These are phyloP conservation scores for Fusarium devonianum DNA, from an alignment of 2,329 filamentous ascomycete species.

Conservation along the genomic window DNA sequence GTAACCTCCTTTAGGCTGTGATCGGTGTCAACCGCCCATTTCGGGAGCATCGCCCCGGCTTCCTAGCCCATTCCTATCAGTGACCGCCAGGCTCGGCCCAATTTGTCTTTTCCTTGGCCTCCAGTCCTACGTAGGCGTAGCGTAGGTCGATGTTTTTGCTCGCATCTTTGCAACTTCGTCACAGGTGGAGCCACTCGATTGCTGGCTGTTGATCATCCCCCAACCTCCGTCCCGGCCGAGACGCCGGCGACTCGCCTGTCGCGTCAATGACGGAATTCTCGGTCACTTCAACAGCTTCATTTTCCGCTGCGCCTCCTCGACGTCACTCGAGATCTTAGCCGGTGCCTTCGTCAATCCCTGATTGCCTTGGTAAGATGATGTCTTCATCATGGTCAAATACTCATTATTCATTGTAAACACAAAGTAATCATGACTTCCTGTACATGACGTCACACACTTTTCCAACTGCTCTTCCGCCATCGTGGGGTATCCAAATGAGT, in stretches of 20 bases:
- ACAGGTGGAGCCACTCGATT: slow-evolving; percentile 20
- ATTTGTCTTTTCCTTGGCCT: slow-evolving; percentile 6
- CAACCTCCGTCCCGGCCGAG: slow-evolving; percentile 8
- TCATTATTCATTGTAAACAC: slow-evolving; percentile 2
- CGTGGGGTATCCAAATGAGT: slow-evolving; percentile 6
- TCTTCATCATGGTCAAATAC: slow-evolving; percentile 10
- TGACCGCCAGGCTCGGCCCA: slow-evolving; percentile 7
- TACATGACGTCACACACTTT: slow-evolving; percentile 21
- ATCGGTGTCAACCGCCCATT: slow-evolving; percentile 1
- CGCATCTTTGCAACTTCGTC: slow-evolving; percentile 17
- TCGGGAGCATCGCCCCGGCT: slow-evolving; percentile 11
- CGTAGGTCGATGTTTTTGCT: too few species aligned
- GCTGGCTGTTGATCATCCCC: slow-evolving; percentile 16
- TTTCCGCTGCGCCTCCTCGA: slow-evolving; percentile 19
- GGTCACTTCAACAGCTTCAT: slow-evolving; percentile 10
- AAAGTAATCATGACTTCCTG: slow-evolving; percentile 9
- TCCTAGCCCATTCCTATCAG: slow-evolving; percentile 19
- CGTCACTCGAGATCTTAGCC: slow-evolving; percentile 11
- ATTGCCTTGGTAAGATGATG: slow-evolving; percentile 6
- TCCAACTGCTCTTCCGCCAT: not conserved
- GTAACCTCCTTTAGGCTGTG: not conserved
- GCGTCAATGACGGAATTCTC: slow-evolving; percentile 27
- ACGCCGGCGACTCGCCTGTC: not conserved
- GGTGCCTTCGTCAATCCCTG: not conserved
- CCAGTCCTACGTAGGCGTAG: too few species aligned